Conservation (phyloP, 1,284 basidiomycete species). For the Ceratobasidium sp. region DNA sequence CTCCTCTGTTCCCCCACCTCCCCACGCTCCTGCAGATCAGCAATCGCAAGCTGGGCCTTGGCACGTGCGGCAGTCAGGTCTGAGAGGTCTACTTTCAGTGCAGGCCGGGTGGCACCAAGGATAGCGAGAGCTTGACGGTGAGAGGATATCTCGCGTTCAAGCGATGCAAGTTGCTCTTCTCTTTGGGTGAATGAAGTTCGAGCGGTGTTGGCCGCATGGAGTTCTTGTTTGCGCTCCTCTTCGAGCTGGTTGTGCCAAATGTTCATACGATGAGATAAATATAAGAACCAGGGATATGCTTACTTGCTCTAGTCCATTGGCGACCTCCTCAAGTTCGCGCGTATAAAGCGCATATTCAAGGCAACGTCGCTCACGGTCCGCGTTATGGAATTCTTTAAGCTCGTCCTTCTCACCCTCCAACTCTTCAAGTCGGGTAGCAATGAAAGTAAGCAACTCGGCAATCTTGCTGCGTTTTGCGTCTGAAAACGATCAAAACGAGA, state of each 20-base stretch:
- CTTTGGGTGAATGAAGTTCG: conserved; percentile 85
- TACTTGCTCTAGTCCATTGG: conserved; percentile 80
- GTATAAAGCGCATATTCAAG: conserved; percentile 96
- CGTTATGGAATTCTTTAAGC: conserved; percentile 94
- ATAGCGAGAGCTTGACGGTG: conserved; percentile 80
- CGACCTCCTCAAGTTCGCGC: conserved; percentile 90
- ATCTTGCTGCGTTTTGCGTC: conserved; percentile 94
- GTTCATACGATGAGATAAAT: neutral
- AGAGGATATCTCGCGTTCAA: conserved; percentile 82
- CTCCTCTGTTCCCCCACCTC: conserved; percentile 70
- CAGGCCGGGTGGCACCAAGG: conserved; percentile 75
- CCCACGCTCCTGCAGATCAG: conserved; percentile 80
- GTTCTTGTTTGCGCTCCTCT: conserved; percentile 81
- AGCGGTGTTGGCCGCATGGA: conserved; percentile 85
- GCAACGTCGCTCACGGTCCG: conserved; percentile 94
- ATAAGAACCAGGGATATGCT: conserved; percentile 26
- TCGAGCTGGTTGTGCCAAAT: conserved; percentile 62
- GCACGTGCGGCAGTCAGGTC: conserved; percentile 40
- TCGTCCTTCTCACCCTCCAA: conserved; percentile 98
- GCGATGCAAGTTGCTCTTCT: conserved; percentile 71
- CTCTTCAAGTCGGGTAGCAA: conserved; percentile 90
- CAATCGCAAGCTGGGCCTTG: conserved; percentile 61
- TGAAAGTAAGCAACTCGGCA: conserved; percentile 89
- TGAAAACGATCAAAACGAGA: conserved; percentile 1
- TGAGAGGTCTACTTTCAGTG: conserved; percentile 80